Conservation (phyloP, 192 early-diverging fungal genomes). For the Gryganskiella cystojenkinii region DNA sequence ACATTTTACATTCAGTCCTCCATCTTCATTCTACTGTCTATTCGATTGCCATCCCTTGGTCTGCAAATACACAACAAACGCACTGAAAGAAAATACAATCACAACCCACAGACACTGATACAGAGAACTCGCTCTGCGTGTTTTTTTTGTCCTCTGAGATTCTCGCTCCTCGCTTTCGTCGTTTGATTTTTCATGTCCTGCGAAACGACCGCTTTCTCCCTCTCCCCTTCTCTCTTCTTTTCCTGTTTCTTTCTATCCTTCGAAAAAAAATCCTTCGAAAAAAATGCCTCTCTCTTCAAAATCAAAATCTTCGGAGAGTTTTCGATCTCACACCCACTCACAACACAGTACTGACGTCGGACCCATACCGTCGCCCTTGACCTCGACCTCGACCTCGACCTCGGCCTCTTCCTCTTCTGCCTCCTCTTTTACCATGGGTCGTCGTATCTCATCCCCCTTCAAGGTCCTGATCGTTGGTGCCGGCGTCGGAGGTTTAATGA, state of each 20-base stretch:
- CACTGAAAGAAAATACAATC: too few relatives aligned
- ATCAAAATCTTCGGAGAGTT: not conserved
- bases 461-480: conserved; percentile 44
- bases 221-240: not conserved
- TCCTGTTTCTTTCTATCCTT: not conserved
- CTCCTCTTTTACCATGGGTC: not conserved
- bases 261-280: not conserved
- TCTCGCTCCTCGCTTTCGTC: not conserved
- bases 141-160: not conserved
- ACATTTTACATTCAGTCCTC: too few relatives aligned
- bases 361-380: not conserved
- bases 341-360: not conserved
- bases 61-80: too few relatives aligned
- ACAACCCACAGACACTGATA: too few relatives aligned
- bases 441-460: conserved; percentile 10
- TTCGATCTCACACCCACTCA: not conserved
- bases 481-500: conserved; percentile 34
- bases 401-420: conserved; percentile 6
- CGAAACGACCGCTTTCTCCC: too few relatives aligned
- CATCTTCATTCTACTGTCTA: too few relatives aligned
- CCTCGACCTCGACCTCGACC: not conserved
- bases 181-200: not conserved
- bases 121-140: too few relatives aligned
- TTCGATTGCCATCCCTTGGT: too few relatives aligned
- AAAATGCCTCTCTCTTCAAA: conserved; percentile 6